Percentiles rank a stretch among this genome's conserved stretches.
phyloP scores from a whole-genome alignment of 306 rosid genomes.

The Hylodesmum podocarpum region DNA sequence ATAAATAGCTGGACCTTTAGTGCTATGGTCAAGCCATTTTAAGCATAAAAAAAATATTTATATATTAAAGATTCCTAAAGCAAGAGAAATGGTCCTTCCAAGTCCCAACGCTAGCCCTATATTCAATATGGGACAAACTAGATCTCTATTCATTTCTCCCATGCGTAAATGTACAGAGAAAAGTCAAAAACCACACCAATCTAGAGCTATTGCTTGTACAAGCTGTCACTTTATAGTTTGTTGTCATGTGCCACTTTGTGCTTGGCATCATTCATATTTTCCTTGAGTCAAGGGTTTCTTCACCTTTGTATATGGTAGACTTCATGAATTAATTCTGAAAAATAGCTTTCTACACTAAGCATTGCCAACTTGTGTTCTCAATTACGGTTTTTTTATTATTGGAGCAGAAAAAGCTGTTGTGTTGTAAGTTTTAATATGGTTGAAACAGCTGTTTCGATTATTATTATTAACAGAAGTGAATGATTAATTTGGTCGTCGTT shows the following conservation, averaged over 20 bases:
- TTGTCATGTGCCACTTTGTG: not conserved
- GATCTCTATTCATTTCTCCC: conserved; percentile 14
- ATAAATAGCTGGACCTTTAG: not conserved
- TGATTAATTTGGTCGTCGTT: no score
- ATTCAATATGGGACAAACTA: conserved; percentile 6
- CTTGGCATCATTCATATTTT: not conserved
- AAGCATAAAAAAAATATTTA: not conserved
- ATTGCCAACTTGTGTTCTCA: not conserved
- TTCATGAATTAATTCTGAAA: not conserved
- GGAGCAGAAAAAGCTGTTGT: not conserved
- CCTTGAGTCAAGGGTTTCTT: not conserved
- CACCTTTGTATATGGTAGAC: not conserved
- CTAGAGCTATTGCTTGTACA: not conserved
- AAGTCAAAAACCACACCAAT: conserved; percentile 14
- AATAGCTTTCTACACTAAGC: not conserved
- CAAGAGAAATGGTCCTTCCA: conserved; percentile 23
- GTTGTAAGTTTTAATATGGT: not conserved
- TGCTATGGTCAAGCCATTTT: not conserved
- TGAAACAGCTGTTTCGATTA: not conserved
- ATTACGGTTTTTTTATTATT: not conserved
- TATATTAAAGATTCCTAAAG: not conserved
- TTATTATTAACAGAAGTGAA: no score
- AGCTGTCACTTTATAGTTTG: not conserved
- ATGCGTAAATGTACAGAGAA: conserved; percentile 1
- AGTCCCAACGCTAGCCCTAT: not conserved